Evolutionary conservation across 2,329 filamentous ascomycete species (phyloP).

Genomic region (Diaporthe destruens): DNA sequence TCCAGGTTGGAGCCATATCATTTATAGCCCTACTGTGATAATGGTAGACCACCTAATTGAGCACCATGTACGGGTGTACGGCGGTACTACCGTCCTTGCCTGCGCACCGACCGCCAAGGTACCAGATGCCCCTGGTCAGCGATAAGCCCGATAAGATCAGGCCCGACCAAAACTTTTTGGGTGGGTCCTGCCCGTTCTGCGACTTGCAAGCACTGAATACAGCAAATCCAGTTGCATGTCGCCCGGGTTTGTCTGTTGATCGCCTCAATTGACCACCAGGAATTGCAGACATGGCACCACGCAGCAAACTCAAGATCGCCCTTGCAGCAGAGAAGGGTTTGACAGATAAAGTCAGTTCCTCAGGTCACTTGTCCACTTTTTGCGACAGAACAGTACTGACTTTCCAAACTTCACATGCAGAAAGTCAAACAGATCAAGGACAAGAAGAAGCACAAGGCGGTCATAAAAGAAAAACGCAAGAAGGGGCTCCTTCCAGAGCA

Average conservation of each 20-base stretch:
- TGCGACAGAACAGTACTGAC: constrained; percentile 16
- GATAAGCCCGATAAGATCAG: constrained; percentile 38
- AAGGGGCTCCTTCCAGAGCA: constrained; percentile 46
- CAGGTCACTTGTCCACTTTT: background rate
- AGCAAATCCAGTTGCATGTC: constrained; percentile 22
- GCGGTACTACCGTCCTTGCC: background rate
- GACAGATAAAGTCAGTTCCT: constrained; percentile 54
- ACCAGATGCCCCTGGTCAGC: background rate
- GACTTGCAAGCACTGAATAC: constrained; percentile 31
- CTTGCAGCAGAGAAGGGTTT: constrained; percentile 66
- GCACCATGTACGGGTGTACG: too few species aligned
- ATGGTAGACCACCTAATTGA: too few species aligned
- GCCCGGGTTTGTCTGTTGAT: background rate
- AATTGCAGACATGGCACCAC: constrained; percentile 39
- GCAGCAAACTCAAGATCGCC: constrained; percentile 65
- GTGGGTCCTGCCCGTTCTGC: constrained; percentile 34
- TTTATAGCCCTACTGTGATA: background rate
- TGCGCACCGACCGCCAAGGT: constrained; percentile 8
- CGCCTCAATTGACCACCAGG: constrained; percentile 8
- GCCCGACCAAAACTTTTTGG: constrained; percentile 41
- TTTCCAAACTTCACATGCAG: background rate
- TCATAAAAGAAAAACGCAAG: constrained; percentile 54
- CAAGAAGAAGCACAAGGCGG: constrained; percentile 60
- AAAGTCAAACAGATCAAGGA: constrained; percentile 62
- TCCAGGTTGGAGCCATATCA: too few species aligned